Base-by-base conservation (phyloP, 1,284 basidiomycete species). In the Leccinum pachyderme region DNA sequence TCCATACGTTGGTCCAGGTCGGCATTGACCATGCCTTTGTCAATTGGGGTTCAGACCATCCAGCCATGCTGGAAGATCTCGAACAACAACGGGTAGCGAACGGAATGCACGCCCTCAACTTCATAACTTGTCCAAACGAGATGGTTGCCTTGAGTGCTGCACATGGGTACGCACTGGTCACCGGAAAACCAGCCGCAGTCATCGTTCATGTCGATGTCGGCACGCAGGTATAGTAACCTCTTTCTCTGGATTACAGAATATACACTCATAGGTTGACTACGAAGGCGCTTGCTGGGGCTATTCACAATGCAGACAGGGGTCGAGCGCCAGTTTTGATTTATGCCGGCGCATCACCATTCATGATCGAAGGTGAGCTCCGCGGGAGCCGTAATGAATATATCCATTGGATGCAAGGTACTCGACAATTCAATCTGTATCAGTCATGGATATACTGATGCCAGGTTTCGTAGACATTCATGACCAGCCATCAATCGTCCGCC, bases 11-110 rank as follows among this genome's bases (percentile, higher is more conserved):
- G n/a, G 71, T 72, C 24, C 70, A 81, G 47, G 81, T 80, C 4
- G 85, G 85, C 2, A 80, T 89, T 47, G 87, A 84, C 0, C 84
- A 87, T 69, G 81, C 78, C 12, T 89, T 89, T 62, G 85, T 82
- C 24, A 89, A 89, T 70, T 88, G 86, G 83, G 86, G 86, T 2
- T 86, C 84, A 1, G 86, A 89, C 60, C 87, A 89, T 61, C 85
- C 86, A 1, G 84, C 81, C 1, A 67, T 89, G 18, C 73, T 89
- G 24, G 87, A 89, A 63, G 87, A 88, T 35, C 74, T 87, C 15
- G 77, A 81, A 58, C 73, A 82, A 25, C 82, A 85, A 61, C 76
- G 82, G 2, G 64, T 70, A 27, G 71, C 69, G 12, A 57, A 71
- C 29, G 76, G 76, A 4, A 66, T 72, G 41, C 78, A 80, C 6